phyloP scores from a whole-genome alignment of 352 stramenopile genomes.

The Pythium brassicae region DNA sequence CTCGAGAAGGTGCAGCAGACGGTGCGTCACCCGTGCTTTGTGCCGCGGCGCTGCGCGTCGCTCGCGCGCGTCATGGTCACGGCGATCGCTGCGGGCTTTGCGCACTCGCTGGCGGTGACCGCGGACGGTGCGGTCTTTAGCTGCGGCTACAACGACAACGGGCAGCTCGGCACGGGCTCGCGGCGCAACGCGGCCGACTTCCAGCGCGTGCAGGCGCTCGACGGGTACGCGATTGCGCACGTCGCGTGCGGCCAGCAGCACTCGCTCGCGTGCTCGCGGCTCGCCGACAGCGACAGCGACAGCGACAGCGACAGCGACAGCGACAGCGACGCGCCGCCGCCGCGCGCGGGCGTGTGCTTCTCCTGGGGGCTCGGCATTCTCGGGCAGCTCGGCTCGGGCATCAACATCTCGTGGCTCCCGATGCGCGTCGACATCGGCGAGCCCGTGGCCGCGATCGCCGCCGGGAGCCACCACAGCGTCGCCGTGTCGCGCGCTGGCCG shows the following conservation, averaged over 20 bases:
- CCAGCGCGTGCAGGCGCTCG: conserved; percentile 38
- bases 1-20: conserved; percentile 57
- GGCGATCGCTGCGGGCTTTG: conserved; percentile 62
- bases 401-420: conserved; percentile 61
- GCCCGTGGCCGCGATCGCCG: conserved; percentile 50
- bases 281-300: conserved; percentile 12
- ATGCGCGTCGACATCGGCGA: conserved; percentile 48
- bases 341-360: conserved; percentile 47
- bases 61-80: conserved; percentile 43
- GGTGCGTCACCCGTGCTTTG: conserved; percentile 43
- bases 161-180: conserved; percentile 63
- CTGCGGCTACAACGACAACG: conserved; percentile 85
- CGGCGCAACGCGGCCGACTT: conserved; percentile 67
- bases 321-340: no score
- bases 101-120: conserved; percentile 65
- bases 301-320: conserved; percentile 9
- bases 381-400: conserved; percentile 59
- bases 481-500: conserved; percentile 44
- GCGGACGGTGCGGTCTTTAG: conserved; percentile 48
- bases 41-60: conserved; percentile 34
- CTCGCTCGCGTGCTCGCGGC: conserved; percentile 52
- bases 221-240: conserved; percentile 45
- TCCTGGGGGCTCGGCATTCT: conserved; percentile 77
- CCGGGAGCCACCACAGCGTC: conserved; percentile 75
- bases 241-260: conserved; percentile 76